Base-by-base conservation (phyloP, 495 filamentous ascomycete species). In the Sordaria brevicollis region DNA sequence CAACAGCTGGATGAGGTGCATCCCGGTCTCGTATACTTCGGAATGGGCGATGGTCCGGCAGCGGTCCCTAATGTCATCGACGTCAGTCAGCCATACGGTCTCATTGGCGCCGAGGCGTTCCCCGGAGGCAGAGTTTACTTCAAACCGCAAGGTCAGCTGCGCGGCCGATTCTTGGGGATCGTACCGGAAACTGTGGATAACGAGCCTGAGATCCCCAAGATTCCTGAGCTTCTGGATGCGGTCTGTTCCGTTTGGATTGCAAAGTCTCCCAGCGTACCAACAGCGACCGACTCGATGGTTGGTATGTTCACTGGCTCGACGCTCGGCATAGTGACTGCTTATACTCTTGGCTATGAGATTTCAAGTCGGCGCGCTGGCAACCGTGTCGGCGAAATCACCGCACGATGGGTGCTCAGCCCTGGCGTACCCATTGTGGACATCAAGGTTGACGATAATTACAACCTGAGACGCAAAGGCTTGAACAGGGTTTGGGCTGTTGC, bases 371-470 rank as follows among this genome's bases (percentile, higher is more conserved):
- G 90, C 21, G 88, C 89, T 72, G 84, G 85, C 39, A 87, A 88
- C 34, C 49, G 49, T 9, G 25, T 62, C 33, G 93, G 92, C 5
- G 90, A 94, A 69, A 83, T 93, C 54, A 95, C 92, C 33, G 91
- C 91, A 67, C 89, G 88, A 72, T 98, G 94, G 93, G 88, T 91
- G 29, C 83, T 99, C 31, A 92, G 92, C 72, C 96, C 95, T 2
- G 95, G 95, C 49, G 92, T 99, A 5, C 95, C 95, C 5, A 94
- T 99, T 57, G 87, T 97, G 38, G 87, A 88, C 15, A 89, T 99
- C 70, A 87, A 88, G 37, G 90, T 97, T 5, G 96, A 98, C 74
- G 92, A 96, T 34, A 86, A 86, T 35, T 94, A 91, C 76, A 91
- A 87, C 31, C 73, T 84, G 19, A 87, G 87, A 71, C 88, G 94